These are phyloP conservation scores for Waitea zeae DNA, from an alignment of 1,284 basidiomycete species.

Conservation along the genomic window DNA sequence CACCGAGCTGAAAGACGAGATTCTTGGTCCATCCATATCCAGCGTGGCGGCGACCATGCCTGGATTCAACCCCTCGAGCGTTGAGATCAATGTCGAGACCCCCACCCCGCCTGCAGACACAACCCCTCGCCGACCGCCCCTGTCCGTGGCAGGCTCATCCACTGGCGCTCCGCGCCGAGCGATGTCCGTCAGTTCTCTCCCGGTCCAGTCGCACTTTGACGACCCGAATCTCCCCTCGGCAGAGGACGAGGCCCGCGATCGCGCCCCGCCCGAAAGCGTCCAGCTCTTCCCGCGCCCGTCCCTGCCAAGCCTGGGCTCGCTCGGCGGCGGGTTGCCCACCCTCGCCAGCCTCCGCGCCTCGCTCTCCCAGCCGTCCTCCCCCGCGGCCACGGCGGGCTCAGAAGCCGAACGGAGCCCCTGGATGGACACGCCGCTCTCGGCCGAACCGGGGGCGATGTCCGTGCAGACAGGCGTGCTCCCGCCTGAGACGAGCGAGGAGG, in stretches of 20 bases:
- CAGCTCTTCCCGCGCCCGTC: too few relatives aligned
- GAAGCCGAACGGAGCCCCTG: background rate
- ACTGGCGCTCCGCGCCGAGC: too few relatives aligned
- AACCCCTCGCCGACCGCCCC: too few relatives aligned
- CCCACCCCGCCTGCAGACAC: too few relatives aligned
- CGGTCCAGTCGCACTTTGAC: background rate
- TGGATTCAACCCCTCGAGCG: background rate
- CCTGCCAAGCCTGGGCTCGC: too few relatives aligned
- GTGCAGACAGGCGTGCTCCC: background rate
- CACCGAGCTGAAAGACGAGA: background rate
- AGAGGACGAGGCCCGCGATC: too few relatives aligned
- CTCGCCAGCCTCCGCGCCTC: background rate
- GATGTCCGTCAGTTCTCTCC: background rate
- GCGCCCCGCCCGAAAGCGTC: background rate
- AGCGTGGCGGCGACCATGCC: background rate
- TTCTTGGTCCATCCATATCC: background rate
- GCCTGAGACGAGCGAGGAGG: background rate
- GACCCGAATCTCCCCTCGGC: background rate
- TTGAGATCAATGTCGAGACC: background rate
- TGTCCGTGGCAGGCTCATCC: background rate
- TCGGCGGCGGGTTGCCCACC: too few relatives aligned
- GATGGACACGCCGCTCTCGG: background rate
- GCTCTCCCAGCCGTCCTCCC: background rate
- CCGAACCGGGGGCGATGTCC: background rate
- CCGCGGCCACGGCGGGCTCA: background rate